Base-by-base conservation (phyloP, 2,329 filamentous ascomycete genomes). In the Aureobasidium mangrovei region DNA sequence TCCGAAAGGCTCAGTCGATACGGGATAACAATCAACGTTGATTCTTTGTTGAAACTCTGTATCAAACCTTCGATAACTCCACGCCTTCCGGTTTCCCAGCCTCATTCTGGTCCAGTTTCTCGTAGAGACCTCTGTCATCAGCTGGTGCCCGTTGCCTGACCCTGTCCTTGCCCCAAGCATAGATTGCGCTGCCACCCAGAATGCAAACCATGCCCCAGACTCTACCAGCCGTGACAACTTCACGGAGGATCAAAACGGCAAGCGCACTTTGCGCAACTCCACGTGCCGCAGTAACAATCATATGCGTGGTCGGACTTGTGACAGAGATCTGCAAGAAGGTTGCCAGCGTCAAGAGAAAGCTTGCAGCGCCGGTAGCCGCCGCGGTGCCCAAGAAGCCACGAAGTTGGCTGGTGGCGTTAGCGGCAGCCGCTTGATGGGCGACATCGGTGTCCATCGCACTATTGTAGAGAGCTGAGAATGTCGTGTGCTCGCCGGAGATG, bases 91-190 rank as follows among this genome's bases (percentile, higher is more conserved):
- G 45, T 4, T 45, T 35, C 31, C 51, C 41, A 3, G 40, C 51
- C 33, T 53, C 51, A 26, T 44, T 18, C 8, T 45, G 33, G 27
- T 35, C 29, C 12, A 44, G 18, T 27, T 53, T 45, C 27, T 53
- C 51, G n/a, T 44, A 53, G 2, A 44, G 28, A 32, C 51, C 51
- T 45, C 51, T 45, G 18, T 45, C 27, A 9, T 39, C 51, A 3
- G 24, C 24, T 9, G 36, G 27, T 6, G 33, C 29, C 5, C 42
- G 40, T 31, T 39, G 36, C 41, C 45, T 53, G 33, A 41, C 26
- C 26, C 51, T 53, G n/a, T 53, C 51, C 9, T 53, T 53, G 27
- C 40, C 51, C 51, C 51, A 53, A 4, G 40, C 51, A 45, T 53
- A 53, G 12, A 53, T 31, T n/a, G 41, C 51, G 31, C 51, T 53